These are phyloP conservation scores for Elaeis oleifera DNA, from an alignment of 202 grass and related monocot genomes.

Conservation along the genomic window DNA sequence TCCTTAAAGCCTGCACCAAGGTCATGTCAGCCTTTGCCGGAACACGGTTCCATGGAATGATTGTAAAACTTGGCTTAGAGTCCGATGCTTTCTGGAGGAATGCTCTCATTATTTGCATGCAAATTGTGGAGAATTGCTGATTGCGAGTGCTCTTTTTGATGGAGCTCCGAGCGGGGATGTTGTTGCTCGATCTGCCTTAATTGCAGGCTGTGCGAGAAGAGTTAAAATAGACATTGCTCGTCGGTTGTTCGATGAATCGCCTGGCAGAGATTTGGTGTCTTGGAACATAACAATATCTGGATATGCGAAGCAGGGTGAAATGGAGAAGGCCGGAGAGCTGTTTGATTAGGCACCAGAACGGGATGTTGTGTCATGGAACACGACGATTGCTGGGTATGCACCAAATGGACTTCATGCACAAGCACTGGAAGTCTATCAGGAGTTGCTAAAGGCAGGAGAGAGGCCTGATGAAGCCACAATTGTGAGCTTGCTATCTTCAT, in stretches of 20 bases:
- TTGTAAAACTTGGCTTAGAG: background rate
- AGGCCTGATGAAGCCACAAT: constrained; percentile 4
- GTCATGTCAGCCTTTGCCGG: background rate
- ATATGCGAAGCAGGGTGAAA: background rate
- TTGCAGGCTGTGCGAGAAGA: constrained; percentile 1
- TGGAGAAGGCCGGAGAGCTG: too few relatives aligned
- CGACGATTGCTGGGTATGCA: too few relatives aligned
- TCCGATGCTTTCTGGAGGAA: constrained; percentile 7
- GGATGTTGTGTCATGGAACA: background rate
- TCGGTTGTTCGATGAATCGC: constrained; percentile 10
- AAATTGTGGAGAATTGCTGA: constrained; percentile 1
- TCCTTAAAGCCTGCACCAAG: background rate
- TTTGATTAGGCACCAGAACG: background rate
- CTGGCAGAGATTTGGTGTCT: background rate
- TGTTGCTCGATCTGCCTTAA: constrained; percentile 16
- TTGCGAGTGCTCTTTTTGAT: constrained; percentile 2
- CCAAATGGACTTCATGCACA: background rate
- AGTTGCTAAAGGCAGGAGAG: background rate
- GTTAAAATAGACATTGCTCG: background rate
- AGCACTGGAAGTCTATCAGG: background rate
- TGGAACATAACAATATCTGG: constrained; percentile 13
- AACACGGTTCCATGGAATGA: too few relatives aligned
- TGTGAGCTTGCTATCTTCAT: background rate
- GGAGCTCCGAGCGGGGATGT: background rate
- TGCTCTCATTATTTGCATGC: constrained; percentile 9